phyloP scores from a whole-genome alignment of 208 protist species.

The Leishmania major region DNA sequence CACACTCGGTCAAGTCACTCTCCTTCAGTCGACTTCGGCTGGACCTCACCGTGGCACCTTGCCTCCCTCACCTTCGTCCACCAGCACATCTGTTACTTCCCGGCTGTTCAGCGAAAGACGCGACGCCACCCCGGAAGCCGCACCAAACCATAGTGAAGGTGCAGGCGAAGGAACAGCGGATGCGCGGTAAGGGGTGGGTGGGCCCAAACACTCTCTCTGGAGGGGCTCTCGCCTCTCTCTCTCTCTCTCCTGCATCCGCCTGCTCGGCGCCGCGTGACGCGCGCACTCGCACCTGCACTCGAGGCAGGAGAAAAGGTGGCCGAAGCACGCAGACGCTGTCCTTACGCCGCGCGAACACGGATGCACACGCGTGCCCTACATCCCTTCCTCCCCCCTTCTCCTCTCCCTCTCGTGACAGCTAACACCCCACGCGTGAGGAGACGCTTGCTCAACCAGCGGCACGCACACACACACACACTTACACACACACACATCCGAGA shows the following conservation, averaged over 20 bases:
- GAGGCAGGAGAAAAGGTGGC: not conserved
- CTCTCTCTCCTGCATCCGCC: not conserved
- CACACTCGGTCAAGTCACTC: not conserved
- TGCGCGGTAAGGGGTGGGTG: not conserved
- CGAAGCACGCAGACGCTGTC: not conserved
- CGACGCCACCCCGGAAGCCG: not conserved
- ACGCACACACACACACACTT: slow-evolving; percentile 3
- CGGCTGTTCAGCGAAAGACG: not conserved
- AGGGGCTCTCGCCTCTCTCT: not conserved
- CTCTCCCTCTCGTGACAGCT: not conserved
- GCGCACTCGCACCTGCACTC: not conserved
- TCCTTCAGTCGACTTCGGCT: not conserved
- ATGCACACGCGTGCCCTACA: not conserved
- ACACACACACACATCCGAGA: slow-evolving; percentile 2
- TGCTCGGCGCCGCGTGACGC: not conserved
- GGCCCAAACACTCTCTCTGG: not conserved
- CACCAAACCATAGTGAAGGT: not conserved
- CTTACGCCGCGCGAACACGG: not conserved
- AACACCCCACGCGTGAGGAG: not conserved
- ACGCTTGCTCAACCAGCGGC: not conserved
- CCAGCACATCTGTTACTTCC: not conserved
- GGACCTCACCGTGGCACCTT: not conserved
- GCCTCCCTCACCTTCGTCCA: not conserved
- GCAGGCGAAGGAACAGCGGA: not conserved
- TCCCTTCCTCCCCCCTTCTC: not conserved